These are phyloP conservation scores for Pseudonitzschia multiseries DNA, from an alignment of 108 stramenopile genomes.

Conservation along the genomic window DNA sequence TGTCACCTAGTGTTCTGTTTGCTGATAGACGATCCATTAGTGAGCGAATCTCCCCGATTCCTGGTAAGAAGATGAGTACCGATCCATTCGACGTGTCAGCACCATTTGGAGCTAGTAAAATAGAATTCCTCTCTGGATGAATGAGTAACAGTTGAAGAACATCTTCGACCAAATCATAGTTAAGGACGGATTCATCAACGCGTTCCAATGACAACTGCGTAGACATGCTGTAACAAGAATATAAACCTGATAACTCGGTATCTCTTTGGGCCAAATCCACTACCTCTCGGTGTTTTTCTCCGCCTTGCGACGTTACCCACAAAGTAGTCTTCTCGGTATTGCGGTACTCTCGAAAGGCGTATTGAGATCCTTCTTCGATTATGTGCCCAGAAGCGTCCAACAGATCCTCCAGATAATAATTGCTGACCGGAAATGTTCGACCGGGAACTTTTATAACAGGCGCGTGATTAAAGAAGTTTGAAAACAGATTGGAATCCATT, in stretches of 20 bases:
- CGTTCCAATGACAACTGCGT: slow-evolving; percentile 71
- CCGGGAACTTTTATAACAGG: slow-evolving; percentile 82
- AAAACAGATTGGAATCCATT: slow-evolving; percentile 75
- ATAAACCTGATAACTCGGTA: slow-evolving; percentile 50
- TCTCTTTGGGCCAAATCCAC: slow-evolving; percentile 41
- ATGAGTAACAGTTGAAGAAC: slow-evolving; percentile 54
- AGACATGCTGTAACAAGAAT: slow-evolving; percentile 60
- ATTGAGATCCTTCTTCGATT: slow-evolving; percentile 77
- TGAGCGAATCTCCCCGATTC: slow-evolving; percentile 89
- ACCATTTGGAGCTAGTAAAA: slow-evolving; percentile 45
- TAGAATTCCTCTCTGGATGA: slow-evolving; percentile 27
- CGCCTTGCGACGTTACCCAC: slow-evolving; percentile 60
- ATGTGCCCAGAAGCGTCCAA: slow-evolving; percentile 78
- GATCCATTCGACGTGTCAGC: slow-evolving; percentile 52
- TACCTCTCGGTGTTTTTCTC: slow-evolving; percentile 63
- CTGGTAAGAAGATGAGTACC: slow-evolving; percentile 91
- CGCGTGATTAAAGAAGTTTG: slow-evolving; percentile 66
- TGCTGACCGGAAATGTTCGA: slow-evolving; percentile 75
- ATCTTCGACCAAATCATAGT: slow-evolving; percentile 80
- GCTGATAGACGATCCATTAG: slow-evolving; percentile 66
- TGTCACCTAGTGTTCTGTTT: slow-evolving; percentile 48
- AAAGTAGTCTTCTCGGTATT: slow-evolving; percentile 40
- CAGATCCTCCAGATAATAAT: slow-evolving; percentile 84
- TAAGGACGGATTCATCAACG: slow-evolving; percentile 69
- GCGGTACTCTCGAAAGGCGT: slow-evolving; percentile 44